Evolutionary conservation across 2,329 filamentous ascomycete genomes (phyloP).

Genomic region (Verticillium nubilum): DNA sequence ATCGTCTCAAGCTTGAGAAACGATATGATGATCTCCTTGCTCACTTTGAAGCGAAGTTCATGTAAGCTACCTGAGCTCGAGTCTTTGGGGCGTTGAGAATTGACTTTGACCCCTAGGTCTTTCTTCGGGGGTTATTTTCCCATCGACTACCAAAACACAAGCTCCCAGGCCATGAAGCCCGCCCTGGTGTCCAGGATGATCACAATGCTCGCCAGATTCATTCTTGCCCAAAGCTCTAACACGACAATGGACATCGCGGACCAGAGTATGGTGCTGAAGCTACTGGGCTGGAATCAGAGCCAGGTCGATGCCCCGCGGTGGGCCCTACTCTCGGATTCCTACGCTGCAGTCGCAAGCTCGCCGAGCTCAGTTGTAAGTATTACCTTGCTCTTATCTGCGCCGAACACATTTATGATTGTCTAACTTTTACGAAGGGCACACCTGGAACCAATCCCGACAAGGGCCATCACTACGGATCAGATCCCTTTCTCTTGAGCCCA

Average conservation of each 20-base stretch:
- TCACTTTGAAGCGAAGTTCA: conserved; percentile 14
- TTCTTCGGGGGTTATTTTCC: conserved; percentile 16
- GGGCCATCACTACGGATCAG: conserved; percentile 6
- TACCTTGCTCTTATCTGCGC: too few relatives aligned
- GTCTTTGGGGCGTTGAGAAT: too few relatives aligned
- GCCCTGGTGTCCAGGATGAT: conserved; percentile 14
- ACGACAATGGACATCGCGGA: conserved; percentile 11
- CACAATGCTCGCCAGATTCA: conserved; percentile 12
- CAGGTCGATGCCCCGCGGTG: conserved; percentile 15
- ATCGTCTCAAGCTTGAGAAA: conserved; percentile 14
- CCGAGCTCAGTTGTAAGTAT: conserved; percentile 10
- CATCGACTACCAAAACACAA: conserved; percentile 14
- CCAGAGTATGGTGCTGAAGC: conserved; percentile 10
- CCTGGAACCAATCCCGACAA: background rate
- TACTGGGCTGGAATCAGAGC: conserved; percentile 14
- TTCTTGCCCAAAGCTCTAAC: conserved; percentile 8
- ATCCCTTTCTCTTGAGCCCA: conserved; percentile 13
- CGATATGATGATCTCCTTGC: conserved; percentile 14
- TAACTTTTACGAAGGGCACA: background rate
- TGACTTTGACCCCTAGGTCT: background rate
- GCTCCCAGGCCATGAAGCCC: conserved; percentile 11
- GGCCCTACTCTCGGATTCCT: conserved; percentile 15
- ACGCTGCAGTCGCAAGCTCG: conserved; percentile 13
- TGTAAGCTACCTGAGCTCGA: background rate
- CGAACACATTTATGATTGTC: background rate